Conservation (phyloP, 805 yeast genomes). For the Wilhelminamyces savonicus region DNA sequence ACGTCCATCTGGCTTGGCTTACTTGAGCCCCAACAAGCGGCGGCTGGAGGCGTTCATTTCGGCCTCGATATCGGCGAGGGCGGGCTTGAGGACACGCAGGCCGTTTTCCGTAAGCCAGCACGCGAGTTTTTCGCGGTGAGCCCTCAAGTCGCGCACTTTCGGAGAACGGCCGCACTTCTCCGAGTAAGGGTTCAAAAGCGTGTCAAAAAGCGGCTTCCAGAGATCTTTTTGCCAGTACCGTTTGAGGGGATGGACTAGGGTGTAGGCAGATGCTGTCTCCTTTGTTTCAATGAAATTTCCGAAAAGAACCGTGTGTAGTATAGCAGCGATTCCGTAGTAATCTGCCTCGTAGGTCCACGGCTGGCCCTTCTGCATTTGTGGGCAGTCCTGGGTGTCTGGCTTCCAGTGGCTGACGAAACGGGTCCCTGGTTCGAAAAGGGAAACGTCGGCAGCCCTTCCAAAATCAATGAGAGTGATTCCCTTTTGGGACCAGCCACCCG, state of each 20-base stretch:
- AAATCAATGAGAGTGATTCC: constrained; percentile 71
- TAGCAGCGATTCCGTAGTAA: constrained; percentile 74
- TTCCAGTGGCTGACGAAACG: constrained; percentile 57
- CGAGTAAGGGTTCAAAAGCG: constrained; percentile 53
- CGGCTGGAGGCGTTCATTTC: no score
- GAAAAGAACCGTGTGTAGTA: constrained; percentile 67
- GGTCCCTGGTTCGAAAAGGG: constrained; percentile 41
- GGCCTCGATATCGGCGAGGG: no score
- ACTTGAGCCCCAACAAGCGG: no score
- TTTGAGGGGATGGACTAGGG: constrained; percentile 39
- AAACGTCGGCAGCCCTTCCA: constrained; percentile 72
- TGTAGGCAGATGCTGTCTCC: not conserved
- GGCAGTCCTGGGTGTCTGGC: constrained; percentile 65
- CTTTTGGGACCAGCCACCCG: constrained; percentile 42
- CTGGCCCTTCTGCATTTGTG: constrained; percentile 51
- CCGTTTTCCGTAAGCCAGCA: no score
- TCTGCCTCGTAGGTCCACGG: constrained; percentile 81
- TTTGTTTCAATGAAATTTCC: constrained; percentile 53
- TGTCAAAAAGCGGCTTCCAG: constrained; percentile 64
- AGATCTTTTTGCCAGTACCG: constrained; percentile 70
- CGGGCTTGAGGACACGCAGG: no score
- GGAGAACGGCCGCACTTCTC: not conserved
- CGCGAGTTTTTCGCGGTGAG: no score
- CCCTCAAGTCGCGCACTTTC: not conserved
- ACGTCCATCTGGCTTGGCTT: no score